Evolutionary conservation across 164 flowering plant species (phyloP).

Genomic region (Nymphaea thermarum): DNA sequence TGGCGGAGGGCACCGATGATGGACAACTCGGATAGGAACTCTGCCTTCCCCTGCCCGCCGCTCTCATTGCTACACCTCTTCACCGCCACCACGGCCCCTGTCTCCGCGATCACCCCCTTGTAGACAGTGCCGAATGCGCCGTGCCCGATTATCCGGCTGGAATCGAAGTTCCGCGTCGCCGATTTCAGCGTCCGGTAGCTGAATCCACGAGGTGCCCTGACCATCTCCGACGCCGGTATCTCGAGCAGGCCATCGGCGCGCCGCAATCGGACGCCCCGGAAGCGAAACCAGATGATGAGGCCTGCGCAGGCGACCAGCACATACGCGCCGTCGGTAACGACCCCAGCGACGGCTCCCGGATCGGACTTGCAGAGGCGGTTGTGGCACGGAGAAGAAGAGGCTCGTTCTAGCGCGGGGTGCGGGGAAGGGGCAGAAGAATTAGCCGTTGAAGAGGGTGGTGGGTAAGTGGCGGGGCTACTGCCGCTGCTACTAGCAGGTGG

Average conservation of each 20-base stretch:
- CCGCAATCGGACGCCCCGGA: conserved; percentile 1
- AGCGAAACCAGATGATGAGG: conserved; percentile 40
- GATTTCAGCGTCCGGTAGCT: conserved; percentile 55
- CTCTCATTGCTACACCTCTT: conserved; percentile 64
- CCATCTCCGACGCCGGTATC: conserved; percentile 38
- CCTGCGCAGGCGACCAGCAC: conserved; percentile 38
- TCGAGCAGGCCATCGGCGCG: conserved; percentile 15
- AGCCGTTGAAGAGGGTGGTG: conserved; percentile 28
- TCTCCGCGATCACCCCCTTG: conserved; percentile 53
- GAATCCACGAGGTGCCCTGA: conserved; percentile 64
- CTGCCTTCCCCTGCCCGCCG: conserved; percentile 54
- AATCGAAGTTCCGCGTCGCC: conserved; percentile 63
- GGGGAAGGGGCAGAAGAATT: conserved; percentile 12
- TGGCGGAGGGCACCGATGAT: conserved; percentile 93
- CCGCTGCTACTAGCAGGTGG: conserved; percentile 14
- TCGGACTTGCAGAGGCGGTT: conserved; percentile 43
- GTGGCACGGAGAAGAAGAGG: conserved; percentile 39
- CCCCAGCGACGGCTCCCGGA: conserved; percentile 75
- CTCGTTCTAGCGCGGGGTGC: conserved; percentile 4
- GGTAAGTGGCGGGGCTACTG: conserved; percentile 2
- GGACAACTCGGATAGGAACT: conserved; percentile 77
- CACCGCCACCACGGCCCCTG: conserved; percentile 67
- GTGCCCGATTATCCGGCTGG: conserved; percentile 54
- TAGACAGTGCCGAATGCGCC: conserved; percentile 94
- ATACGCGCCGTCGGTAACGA: conserved; percentile 68